phyloP scores from a whole-genome alignment of 257 asterid species.

The Solanum stenotomum region DNA sequence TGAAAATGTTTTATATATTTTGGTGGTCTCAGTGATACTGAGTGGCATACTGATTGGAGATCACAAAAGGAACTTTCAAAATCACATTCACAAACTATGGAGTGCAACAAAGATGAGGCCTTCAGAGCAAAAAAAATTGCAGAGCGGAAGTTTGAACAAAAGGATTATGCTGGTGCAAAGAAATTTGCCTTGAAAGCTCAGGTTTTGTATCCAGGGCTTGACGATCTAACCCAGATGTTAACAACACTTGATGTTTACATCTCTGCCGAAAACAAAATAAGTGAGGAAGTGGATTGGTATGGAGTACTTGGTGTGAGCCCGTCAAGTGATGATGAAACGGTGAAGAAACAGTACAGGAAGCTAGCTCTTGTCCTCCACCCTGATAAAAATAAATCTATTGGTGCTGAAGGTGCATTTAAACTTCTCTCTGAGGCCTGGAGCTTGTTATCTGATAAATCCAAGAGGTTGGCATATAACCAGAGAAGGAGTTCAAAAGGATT shows the following conservation, averaged over 20 bases:
- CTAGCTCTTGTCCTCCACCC: conserved; percentile 77
- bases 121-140: conserved; percentile 55
- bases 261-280: conserved; percentile 54
- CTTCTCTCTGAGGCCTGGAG: conserved; percentile 67
- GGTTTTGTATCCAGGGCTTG: conserved; percentile 45
- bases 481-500: conserved; percentile 37
- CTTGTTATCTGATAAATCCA: conserved; percentile 53
- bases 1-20: background rate
- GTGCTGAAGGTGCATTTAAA: conserved; percentile 72
- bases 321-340: conserved; percentile 49
- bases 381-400: conserved; percentile 57
- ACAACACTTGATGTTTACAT: conserved; percentile 49
- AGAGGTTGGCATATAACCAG: conserved; percentile 54
- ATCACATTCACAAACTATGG: conserved; percentile 33
- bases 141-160: conserved; percentile 42
- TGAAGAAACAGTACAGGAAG: conserved; percentile 56
- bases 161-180: conserved; percentile 53
- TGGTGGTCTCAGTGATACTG: conserved; percentile 1
- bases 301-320: conserved; percentile 59
- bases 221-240: conserved; percentile 50
- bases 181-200: conserved; percentile 62
- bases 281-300: conserved; percentile 69
- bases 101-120: conserved; percentile 77
- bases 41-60: conserved; percentile 9
- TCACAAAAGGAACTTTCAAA: conserved; percentile 3